Conservation (phyloP, 176 grass and related monocot species). For the Lolium multiflorum region DNA sequence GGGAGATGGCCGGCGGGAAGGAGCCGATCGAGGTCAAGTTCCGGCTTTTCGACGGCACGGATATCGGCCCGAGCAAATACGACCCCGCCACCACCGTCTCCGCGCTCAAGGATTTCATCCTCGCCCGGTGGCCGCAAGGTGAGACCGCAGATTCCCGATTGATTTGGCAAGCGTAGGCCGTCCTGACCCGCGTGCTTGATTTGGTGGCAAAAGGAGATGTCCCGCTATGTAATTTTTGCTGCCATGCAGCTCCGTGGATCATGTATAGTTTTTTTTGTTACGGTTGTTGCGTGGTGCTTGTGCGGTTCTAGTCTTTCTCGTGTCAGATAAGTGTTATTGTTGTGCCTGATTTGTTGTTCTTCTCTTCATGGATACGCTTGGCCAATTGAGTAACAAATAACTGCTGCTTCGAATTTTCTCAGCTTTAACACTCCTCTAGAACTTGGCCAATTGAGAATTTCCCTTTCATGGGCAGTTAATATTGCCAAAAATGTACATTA, state of each 20-base stretch:
- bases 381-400: constrained; percentile 22
- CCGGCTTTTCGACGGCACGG: constrained; percentile 82
- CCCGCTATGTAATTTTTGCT: constrained; percentile 33
- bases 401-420: background rate
- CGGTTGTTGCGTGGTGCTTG: constrained; percentile 17
- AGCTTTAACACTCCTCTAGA: background rate
- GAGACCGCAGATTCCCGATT: constrained; percentile 39
- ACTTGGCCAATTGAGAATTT: constrained; percentile 8
- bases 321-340: background rate
- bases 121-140: constrained; percentile 95
- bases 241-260: constrained; percentile 13
- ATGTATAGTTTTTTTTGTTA: constrained; percentile 16
- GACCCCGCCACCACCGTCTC: constrained; percentile 77
- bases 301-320: background rate
- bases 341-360: background rate
- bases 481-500: background rate
- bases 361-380: constrained; percentile 21
- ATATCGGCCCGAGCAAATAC: constrained; percentile 90
- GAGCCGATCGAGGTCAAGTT: constrained; percentile 87
- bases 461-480: background rate
- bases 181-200: constrained; percentile 39
- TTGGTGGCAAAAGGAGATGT: background rate
- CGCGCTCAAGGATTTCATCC: constrained; percentile 84
- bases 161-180: constrained; percentile 13
- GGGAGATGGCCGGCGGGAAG: constrained; percentile 58